Evolutionary conservation across 345 rosid species (phyloP).

Genomic region (Gossypium herbaceum): DNA sequence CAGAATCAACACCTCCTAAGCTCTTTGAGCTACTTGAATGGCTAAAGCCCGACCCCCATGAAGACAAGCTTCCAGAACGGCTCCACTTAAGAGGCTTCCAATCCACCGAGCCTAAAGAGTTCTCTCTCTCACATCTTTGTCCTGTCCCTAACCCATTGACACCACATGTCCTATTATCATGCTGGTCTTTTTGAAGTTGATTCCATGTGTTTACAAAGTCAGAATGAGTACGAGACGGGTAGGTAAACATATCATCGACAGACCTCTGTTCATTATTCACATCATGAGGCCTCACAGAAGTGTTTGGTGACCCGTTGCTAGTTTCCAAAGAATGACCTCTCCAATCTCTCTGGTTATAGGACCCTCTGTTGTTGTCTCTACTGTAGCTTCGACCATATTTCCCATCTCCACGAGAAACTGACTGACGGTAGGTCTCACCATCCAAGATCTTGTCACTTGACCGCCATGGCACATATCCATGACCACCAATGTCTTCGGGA

Average conservation of each 20-base stretch:
- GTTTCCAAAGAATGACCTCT: slow-evolving; percentile 62
- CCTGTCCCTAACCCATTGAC: slow-evolving; percentile 42
- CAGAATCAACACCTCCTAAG: slow-evolving; percentile 48
- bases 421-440: slow-evolving; percentile 50
- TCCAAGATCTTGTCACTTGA: slow-evolving; percentile 57
- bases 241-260: slow-evolving; percentile 47
- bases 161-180: slow-evolving; percentile 41
- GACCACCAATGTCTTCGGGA: slow-evolving; percentile 54
- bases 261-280: slow-evolving; percentile 49
- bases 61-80: slow-evolving; percentile 71
- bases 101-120: slow-evolving; percentile 39
- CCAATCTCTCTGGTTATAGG: slow-evolving; percentile 69
- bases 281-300: slow-evolving; percentile 53
- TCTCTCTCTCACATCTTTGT: slow-evolving; percentile 20
- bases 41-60: slow-evolving; percentile 72
- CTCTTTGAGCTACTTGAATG: slow-evolving; percentile 37
- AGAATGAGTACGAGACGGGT: slow-evolving; percentile 43
- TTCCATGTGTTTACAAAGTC: slow-evolving; percentile 47
- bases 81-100: slow-evolving; percentile 77
- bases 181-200: slow-evolving; percentile 52
- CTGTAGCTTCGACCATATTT: slow-evolving; percentile 51
- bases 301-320: slow-evolving; percentile 53
- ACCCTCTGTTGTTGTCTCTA: slow-evolving; percentile 53
- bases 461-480: slow-evolving; percentile 53
- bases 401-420: slow-evolving; percentile 62